Conservation (phyloP, 768 basidiomycete species). For the Coprinopsis marcescibilis region DNA sequence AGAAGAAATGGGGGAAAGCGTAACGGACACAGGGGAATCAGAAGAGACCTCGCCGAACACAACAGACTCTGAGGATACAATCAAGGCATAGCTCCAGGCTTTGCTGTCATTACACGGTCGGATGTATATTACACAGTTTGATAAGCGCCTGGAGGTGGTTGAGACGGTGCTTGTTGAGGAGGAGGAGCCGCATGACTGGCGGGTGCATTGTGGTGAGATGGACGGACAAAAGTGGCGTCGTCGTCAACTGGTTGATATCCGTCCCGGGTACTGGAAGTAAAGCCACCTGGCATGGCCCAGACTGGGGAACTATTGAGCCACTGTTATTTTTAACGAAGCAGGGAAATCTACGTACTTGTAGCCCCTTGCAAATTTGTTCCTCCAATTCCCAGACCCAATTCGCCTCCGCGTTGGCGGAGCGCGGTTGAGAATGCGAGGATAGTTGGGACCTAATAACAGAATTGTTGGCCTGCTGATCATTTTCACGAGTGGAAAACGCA, state of each 20-base stretch:
- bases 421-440: conserved; percentile 43
- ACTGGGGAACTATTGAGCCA: conserved; percentile 40
- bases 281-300: conserved; percentile 76
- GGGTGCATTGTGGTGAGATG: conserved; percentile 23
- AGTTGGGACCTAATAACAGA: conserved; percentile 47
- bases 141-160: conserved; percentile 34
- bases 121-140: conserved; percentile 30
- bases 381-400: conserved; percentile 43
- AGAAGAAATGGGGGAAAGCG: too few relatives aligned
- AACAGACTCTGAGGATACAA: too few relatives aligned
- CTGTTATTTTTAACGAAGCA: conserved; percentile 5
- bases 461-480: not conserved
- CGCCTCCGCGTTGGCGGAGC: conserved; percentile 53
- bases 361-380: conserved; percentile 45
- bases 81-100: not conserved
- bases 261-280: conserved; percentile 47
- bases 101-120: conserved; percentile 5
- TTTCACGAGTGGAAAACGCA: conserved; percentile 15
- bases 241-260: conserved; percentile 64
- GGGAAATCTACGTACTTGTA: conserved; percentile 38
- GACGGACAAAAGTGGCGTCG: conserved; percentile 28
- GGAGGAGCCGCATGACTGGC: conserved; percentile 15
- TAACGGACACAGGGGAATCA: too few relatives aligned
- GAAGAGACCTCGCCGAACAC: too few relatives aligned
- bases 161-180: conserved; percentile 18